Evolutionary conservation across 345 rosid species (phyloP), one percentile per base, ranked within the genome.

Genomic region (Melastoma malabathricum): DNA sequence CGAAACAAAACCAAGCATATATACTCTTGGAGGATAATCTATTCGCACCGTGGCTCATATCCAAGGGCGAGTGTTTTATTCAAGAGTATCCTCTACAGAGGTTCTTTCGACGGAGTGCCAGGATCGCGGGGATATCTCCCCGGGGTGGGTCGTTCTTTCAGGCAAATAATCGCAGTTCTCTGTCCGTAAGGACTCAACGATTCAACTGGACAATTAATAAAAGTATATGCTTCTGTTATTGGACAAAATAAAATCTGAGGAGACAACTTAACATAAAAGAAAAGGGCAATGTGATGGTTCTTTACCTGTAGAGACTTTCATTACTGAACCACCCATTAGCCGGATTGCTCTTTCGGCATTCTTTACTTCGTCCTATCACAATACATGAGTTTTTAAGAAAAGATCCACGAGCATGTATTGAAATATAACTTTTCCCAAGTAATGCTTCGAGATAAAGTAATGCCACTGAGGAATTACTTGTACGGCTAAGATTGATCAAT

Each of bases 161-260:
- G 59, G 67, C 85, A 86, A 48, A 84, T 55, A 20, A 86, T 67
- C n/a, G 92, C 89, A 55, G 89, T 90, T 62, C 87, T 57, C 68
- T 71, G 89, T 56, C 96, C 96, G 27, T 65, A 72, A 53, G 89
- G 92, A 67, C 96, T 72, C 57, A 76, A 85, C 46, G 98, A 90
- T 68, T 84, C 80, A 61, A 86, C 98, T 90, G 73, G 60, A 79
- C 9, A 49, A 10, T 54, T n/a, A n/a, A 23, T 22, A 46, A 45
- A 67, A 13, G 41, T n/a, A 34, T 54, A 54, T 43, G 29, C 34
- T 47, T 39, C n/a, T 18, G 4, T 14, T 6, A 39, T 38, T 15
- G 0, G 0, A 2, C n/a, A n/a, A n/a, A n/a, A n/a, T n/a, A n/a
- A n/a, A n/a, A n/a, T n/a, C n/a, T n/a, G n/a, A n/a, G n/a, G 15